Base-by-base conservation (phyloP, 1,139 yeast species). In the Blastobotrys petasosporus region DNA sequence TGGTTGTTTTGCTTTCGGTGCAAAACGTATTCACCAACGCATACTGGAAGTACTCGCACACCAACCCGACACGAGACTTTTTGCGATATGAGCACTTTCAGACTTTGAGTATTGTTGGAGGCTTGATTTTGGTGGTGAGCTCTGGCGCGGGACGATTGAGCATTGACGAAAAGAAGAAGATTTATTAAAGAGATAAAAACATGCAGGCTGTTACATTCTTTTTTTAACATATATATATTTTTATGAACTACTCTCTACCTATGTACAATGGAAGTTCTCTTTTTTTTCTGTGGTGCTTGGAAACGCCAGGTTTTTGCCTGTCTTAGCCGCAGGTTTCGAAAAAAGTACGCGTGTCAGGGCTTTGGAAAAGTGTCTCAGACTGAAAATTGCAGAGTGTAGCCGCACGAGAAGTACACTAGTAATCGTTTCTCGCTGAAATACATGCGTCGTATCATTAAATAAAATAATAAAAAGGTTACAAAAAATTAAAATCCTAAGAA, bases 141-240 rank as follows among this genome's bases (percentile, higher is more conserved):
- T 87, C 96, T 7, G 98, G 98, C 54, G 97, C 98, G 37, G 98
- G 98, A 43, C 94, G 86, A 59, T 74, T 90, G 56, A 85, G 96
- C 32, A 72, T 92, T 52, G 98, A 92, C 64, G 97, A 88, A 68
- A 92, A 92, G 84, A 90, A 92, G 74, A 92, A 92, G 73, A 84
- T 86, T 53, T 90, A 85, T 64, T 90, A 61, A 43, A 20, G 25
- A 20, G 25, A 4, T 20, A 4, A 4, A 7, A 4, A 7, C 25
- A 20, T 20, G 25, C 25, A 20, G 25, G 25, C 25, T 4, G n/a
- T n/a, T 17, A 7, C 25, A 20, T 4, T 20, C 25, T 20, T 20
- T 4, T 20, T 7, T 20, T 20, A 20, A 20, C 6, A 20, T 20
- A 20, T 20, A 20, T 20, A 4, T 20, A 20, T 20, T 30, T n/a